These are phyloP conservation scores for Hemileia vastatrix DNA, from an alignment of 1,284 basidiomycete species.

Conservation along the genomic window DNA sequence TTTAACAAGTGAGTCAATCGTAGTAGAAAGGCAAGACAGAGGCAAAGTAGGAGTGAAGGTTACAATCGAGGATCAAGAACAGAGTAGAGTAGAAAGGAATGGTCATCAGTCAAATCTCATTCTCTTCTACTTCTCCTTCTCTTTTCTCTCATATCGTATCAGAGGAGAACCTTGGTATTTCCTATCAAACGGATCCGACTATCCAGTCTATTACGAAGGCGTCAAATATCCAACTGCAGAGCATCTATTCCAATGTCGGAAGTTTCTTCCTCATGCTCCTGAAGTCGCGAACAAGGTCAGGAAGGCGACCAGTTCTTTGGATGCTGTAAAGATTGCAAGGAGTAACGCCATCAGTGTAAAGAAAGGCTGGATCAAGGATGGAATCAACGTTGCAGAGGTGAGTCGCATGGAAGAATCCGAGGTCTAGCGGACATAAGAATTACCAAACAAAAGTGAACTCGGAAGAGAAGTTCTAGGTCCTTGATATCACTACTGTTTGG, in stretches of 20 bases:
- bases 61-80: too few relatives aligned
- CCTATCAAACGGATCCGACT: conserved; percentile 30
- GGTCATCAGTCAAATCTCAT: too few relatives aligned
- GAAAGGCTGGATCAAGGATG: conserved; percentile 31
- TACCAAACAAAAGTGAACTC: too few relatives aligned
- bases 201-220: conserved; percentile 28
- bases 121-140: neutral
- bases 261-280: conserved; percentile 30
- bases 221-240: conserved; percentile 33
- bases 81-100: too few relatives aligned
- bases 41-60: too few relatives aligned
- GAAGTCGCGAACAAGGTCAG: conserved; percentile 33
- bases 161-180: conserved; percentile 29
- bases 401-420: too few relatives aligned
- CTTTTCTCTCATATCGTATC: neutral
- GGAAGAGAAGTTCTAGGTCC: too few relatives aligned
- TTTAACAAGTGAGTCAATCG: neutral
- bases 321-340: conserved; percentile 31
- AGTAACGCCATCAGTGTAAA: conserved; percentile 25
- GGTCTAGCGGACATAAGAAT: too few relatives aligned
- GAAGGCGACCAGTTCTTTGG: conserved; percentile 27
- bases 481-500: too few relatives aligned
- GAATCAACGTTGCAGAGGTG: too few relatives aligned
- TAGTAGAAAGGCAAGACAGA: neutral
- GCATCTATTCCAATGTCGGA: conserved; percentile 35